phyloP scores from a whole-genome alignment of 441 rosid genomes.

The Mallotus japonicus region DNA sequence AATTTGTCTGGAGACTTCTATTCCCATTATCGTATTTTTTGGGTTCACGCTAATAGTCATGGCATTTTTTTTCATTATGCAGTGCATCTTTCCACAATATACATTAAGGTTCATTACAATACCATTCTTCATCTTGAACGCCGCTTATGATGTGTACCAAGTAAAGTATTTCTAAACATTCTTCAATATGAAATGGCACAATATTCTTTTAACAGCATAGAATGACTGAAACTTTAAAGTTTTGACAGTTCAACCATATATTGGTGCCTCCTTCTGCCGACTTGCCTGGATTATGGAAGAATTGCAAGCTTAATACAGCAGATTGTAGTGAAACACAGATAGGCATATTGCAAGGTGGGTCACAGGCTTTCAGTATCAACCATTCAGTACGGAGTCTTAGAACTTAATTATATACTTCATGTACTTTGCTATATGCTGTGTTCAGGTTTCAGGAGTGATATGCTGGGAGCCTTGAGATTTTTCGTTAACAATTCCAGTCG shows the following conservation, averaged over 20 bases:
- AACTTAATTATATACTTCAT: neutral
- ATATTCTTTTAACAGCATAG: neutral
- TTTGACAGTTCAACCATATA: slow-evolving; percentile 69
- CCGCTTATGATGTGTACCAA: slow-evolving; percentile 86
- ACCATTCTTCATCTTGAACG: slow-evolving; percentile 71
- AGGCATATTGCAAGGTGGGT: slow-evolving; percentile 66
- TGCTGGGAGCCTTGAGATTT: slow-evolving; percentile 54
- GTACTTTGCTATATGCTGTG: neutral
- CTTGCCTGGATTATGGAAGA: slow-evolving; percentile 71
- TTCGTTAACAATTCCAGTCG: slow-evolving; percentile 50
- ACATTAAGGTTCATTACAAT: slow-evolving; percentile 52
- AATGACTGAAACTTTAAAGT: slow-evolving; percentile 7
- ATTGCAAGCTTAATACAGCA: slow-evolving; percentile 62
- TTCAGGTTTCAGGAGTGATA: slow-evolving; percentile 78
- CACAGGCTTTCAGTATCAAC: neutral
- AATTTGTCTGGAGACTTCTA: neutral
- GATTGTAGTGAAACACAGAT: slow-evolving; percentile 60
- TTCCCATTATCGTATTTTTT: neutral
- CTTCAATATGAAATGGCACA: slow-evolving; percentile 8
- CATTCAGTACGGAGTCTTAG: neutral
- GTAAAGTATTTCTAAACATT: slow-evolving; percentile 32
- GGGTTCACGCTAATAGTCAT: neutral
- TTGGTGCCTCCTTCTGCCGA: slow-evolving; percentile 92
- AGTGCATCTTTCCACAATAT: slow-evolving; percentile 93
- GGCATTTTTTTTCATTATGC: slow-evolving; percentile 18